phyloP scores from a whole-genome alignment of 2,329 filamentous ascomycete species.

The Pseudofabraea citricarpa region DNA sequence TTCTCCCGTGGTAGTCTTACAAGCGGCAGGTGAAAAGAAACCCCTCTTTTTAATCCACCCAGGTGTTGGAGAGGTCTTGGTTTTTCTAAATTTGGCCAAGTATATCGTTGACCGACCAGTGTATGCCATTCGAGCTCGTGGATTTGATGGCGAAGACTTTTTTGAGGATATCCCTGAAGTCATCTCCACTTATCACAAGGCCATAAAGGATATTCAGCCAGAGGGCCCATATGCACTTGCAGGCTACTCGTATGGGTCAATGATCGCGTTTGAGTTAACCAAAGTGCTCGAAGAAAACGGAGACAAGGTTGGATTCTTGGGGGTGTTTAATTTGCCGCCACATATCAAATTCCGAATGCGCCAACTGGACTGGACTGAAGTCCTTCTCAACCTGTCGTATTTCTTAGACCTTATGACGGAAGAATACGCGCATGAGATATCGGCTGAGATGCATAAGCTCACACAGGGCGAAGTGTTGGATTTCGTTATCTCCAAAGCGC shows the following conservation, averaged over 20 bases:
- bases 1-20: conserved; percentile 31
- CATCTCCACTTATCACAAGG: conserved; percentile 31
- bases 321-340: conserved; percentile 41
- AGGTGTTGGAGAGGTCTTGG: conserved; percentile 34
- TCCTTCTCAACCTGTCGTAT: conserved; percentile 29
- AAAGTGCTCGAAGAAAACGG: conserved; percentile 37
- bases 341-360: conserved; percentile 32
- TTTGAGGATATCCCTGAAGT: conserved; percentile 6
- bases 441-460: neutral
- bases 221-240: conserved; percentile 44
- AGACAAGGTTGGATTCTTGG: conserved; percentile 36
- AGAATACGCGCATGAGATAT: neutral
- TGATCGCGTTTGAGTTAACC: conserved; percentile 43
- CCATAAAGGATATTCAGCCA: conserved; percentile 37
- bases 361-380: conserved; percentile 27
- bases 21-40: conserved; percentile 22
- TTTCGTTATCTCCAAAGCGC: neutral
- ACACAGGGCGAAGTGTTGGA: neutral
- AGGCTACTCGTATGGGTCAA: conserved; percentile 44
- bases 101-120: conserved; percentile 37
- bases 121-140: conserved; percentile 36
- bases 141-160: conserved; percentile 21
- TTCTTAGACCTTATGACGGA: conserved; percentile 32
- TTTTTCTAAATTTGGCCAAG: conserved; percentile 32
- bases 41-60: conserved; percentile 36